Base-by-base conservation (phyloP, 495 filamentous ascomycete species). In the Trichoderma gamsii region DNA sequence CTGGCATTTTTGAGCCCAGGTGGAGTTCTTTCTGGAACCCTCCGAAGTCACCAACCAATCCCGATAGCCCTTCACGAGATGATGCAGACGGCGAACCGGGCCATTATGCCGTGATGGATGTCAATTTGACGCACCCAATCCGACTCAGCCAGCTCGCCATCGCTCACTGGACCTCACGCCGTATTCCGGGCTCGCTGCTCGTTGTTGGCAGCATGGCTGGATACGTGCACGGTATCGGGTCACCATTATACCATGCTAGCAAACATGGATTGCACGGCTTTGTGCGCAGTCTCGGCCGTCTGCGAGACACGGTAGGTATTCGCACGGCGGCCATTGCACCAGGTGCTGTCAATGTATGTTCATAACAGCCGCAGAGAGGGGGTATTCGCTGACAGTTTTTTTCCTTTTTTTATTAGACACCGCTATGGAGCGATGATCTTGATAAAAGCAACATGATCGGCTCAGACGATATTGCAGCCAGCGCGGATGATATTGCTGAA, bases 41-140 rank as follows among this genome's bases (percentile, higher is more conserved):
- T 8, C 88, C 88, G 5, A n/a, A 27, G 32, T 43, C 64, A 2
- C 13, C 11, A 12, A 43, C 64, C 0, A 85, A 84, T 66, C 81
- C 77, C 64, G 86, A 89, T 71, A 51, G 76, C 2, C 75, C 72
- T 2, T 68, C 67, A n/a, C 46, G 35, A 11, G 73, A 74, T 46
- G 12, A 65, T 3, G 67, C 67, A 1, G 68, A 69, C 18, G 66
- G 23, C 21, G 46, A 61, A 2, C 32, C 52, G 12, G 80, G 82
- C 63, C 78, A 80, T 65, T 90, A 90, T 71, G 82, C 82, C 21
- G 69, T 78, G 69, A 49, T 91, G 41, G 87, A 90, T 72, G 87
- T 91, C 78, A 89, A 89, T 73, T 61, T 90, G 69, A 88, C 85
- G 7, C 88, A 90, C 72, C 88, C 88, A 0, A 90, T 90, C 72